phyloP scores from a whole-genome alignment of 2,329 filamentous ascomycete species.

The Fusarium mangiferae region DNA sequence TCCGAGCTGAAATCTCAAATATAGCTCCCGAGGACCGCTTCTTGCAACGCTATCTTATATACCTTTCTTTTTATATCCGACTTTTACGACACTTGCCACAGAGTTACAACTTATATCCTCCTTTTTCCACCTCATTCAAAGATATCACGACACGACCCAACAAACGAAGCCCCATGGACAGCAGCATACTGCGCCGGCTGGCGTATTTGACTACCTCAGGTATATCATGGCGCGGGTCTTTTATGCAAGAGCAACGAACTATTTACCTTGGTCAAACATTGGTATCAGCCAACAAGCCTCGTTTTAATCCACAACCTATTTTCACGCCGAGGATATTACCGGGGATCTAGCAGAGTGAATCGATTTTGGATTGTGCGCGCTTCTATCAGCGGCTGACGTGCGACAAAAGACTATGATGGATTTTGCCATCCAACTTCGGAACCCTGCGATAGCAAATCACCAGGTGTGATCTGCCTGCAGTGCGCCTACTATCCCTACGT shows the following conservation, averaged over 20 bases:
- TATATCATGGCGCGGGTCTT: background rate
- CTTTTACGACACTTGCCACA: background rate
- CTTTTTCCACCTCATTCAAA: slow-evolving; percentile 10
- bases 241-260: background rate
- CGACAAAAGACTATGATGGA: background rate
- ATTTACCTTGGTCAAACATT: background rate
- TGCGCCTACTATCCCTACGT: slow-evolving; percentile 3
- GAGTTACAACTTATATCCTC: background rate
- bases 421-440: background rate
- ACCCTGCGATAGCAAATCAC: background rate
- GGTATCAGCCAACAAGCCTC: background rate
- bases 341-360: background rate
- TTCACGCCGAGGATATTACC: background rate
- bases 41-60: background rate
- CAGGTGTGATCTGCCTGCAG: slow-evolving; percentile 3
- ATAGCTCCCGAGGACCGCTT: background rate
- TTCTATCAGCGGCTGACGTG: background rate
- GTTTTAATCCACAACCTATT: background rate
- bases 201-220: background rate
- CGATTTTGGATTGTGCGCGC: background rate
- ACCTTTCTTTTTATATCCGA: background rate
- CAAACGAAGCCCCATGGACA: background rate
- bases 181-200: background rate
- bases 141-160: background rate
- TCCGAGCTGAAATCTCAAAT: background rate